Evolutionary conservation across 1,284 basidiomycete species (phyloP), one percentile per base, ranked within the genome.

Genomic region (Exsudoporus floridanus): DNA sequence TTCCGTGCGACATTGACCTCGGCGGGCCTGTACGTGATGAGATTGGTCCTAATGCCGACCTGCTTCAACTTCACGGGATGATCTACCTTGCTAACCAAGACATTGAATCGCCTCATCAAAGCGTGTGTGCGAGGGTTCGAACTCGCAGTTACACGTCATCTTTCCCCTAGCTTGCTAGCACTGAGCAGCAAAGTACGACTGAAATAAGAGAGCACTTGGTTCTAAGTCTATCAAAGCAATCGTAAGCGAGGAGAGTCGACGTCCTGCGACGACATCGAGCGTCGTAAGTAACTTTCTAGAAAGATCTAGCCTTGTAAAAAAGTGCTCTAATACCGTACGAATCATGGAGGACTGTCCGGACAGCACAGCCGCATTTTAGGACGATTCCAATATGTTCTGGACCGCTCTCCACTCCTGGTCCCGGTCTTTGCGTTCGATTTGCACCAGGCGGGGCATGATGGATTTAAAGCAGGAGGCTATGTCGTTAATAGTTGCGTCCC

Each of bases 371-470:
- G 14, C 31, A 25, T 31, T 23, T 25, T 25, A 35, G 25, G 5
- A 21, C 39, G 27, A 25, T 14, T 23, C 31, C 27, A 58, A 19
- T 5, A 39, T 27, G 14, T 21, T 33, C 35, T 57, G 48, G 3
- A 60, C 56, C 9, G 12, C 16, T 13, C 14, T 16, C 56, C 56
- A 60, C 9, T 46, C 33, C 35, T 38, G 23, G 12, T 43, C 33
- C 18, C 28, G 19, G 5, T 21, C 23, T 3, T 7, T 38, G 10
- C 25, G n/a, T 23, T 48, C 55, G 6, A 58, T 50, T 13, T 34
- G 21, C 28, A 38, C 36, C 41, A 61, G 28, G 12, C 48, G 28
- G 3, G 61, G 61, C 58, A 63, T 58, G 30, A 60, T 38, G 5
- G 57, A 36, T 18, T 40, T 39, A 7, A 60, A 27, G 41, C 55